Conservation (phyloP, 257 asterid genomes). For the Verbascum thapsus region DNA sequence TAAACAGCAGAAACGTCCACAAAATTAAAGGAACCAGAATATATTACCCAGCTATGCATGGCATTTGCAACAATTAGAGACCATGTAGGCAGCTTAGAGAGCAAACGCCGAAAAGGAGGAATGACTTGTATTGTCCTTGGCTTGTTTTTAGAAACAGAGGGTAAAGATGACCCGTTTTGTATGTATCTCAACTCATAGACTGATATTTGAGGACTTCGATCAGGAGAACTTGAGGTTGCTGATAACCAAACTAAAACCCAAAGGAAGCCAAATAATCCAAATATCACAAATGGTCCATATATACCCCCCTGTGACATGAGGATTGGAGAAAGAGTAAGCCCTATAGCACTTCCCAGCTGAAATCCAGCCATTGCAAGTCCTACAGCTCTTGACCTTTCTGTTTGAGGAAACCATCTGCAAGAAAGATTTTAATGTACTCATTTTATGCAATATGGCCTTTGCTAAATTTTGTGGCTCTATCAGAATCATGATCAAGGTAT, state of each 20-base stretch:
- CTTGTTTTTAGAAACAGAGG: constrained; percentile 42
- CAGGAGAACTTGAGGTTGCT: constrained; percentile 90
- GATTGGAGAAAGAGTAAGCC: constrained; percentile 93
- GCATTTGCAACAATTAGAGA: constrained; percentile 88
- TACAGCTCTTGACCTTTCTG: constrained; percentile 95
- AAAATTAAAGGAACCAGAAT: constrained; percentile 29
- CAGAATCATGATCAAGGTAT: neutral
- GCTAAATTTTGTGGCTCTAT: constrained; percentile 15
- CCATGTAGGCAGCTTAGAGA: constrained; percentile 97
- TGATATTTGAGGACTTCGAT: constrained; percentile 73
- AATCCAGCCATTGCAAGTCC: constrained; percentile 99
- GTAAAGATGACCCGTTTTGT: constrained; percentile 51
- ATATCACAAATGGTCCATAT: constrained; percentile 93
- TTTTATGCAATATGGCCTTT: constrained; percentile 7
- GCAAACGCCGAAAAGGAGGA: constrained; percentile 86
- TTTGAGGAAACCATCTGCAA: constrained; percentile 90
- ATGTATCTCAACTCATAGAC: constrained; percentile 68
- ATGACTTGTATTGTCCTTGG: constrained; percentile 46
- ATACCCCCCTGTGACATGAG: constrained; percentile 92
- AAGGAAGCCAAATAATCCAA: constrained; percentile 84
- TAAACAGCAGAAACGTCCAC: neutral
- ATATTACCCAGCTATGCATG: constrained; percentile 97
- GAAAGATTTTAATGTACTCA: constrained; percentile 24
- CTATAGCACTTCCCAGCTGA: constrained; percentile 98
- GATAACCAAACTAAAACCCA: constrained; percentile 96